A percentile compares a stretch with the other conserved stretches of the same genome.
phyloP scores from a whole-genome alignment of 805 yeast species.

The Ogataea chonburiensis region DNA sequence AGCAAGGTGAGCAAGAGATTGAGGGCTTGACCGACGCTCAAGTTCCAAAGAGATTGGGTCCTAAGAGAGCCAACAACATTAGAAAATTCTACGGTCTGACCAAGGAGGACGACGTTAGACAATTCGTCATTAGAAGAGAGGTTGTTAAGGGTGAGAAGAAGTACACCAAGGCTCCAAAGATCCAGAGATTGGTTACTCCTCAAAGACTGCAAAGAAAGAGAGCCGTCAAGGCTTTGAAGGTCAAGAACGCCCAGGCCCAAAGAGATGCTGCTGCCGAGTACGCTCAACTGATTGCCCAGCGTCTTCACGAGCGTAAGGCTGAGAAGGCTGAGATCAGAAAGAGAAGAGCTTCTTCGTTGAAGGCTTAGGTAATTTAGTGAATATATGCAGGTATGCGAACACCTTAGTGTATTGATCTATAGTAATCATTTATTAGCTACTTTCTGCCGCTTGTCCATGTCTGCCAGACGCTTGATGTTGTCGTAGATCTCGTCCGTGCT shows the following conservation, averaged over 20 bases:
- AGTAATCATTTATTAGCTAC: slow-evolving; percentile 9
- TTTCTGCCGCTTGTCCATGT: slow-evolving; percentile 14
- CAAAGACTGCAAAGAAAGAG: slow-evolving; percentile 99
- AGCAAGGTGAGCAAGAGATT: slow-evolving; percentile 96
- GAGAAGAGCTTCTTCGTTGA: slow-evolving; percentile 99
- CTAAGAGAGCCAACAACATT: slow-evolving; percentile 99
- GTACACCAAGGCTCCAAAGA: slow-evolving; percentile 99
- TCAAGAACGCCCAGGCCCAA: slow-evolving; percentile 96
- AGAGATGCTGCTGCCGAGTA: slow-evolving; percentile 99
- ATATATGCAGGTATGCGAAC: slow-evolving; percentile 12
- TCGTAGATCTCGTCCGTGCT: slow-evolving; percentile 53
- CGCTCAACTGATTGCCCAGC: slow-evolving; percentile 97
- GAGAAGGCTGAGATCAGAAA: slow-evolving; percentile 97
- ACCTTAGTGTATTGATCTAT: slow-evolving; percentile 7
- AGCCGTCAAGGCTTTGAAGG: slow-evolving; percentile 89
- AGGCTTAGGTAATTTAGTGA: slow-evolving; percentile 54
- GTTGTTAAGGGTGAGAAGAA: slow-evolving; percentile 96
- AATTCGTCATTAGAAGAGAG: slow-evolving; percentile 97
- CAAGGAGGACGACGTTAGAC: slow-evolving; percentile 88
- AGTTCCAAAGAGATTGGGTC: slow-evolving; percentile 99
- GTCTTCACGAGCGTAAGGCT: slow-evolving; percentile 97
- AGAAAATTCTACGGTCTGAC: slow-evolving; percentile 99
- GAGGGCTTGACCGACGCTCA: slow-evolving; percentile 94
- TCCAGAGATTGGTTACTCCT: slow-evolving; percentile 99
- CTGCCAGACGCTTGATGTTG: slow-evolving; percentile 49